These are phyloP conservation scores for Letharia columbiana DNA, from an alignment of 495 filamentous ascomycete genomes.

Conservation along the genomic window DNA sequence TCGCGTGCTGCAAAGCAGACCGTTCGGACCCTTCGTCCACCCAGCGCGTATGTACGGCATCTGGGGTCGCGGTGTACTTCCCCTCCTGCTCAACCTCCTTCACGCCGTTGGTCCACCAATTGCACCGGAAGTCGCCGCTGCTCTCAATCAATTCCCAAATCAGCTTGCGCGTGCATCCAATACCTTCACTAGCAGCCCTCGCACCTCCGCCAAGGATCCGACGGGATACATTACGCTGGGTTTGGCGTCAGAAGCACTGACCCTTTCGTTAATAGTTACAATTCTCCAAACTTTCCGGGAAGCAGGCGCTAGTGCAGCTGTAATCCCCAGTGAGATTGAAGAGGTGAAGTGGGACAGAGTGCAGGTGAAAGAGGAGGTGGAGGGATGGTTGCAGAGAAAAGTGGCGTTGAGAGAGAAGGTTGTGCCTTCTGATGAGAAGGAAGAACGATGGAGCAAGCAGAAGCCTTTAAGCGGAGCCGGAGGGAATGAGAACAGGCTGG, in stretches of 20 bases:
- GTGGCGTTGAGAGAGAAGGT: conserved; percentile 57
- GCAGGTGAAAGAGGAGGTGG: conserved; percentile 66
- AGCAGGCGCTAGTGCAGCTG: conserved; percentile 47
- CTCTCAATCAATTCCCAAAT: conserved; percentile 75
- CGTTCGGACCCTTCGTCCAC: conserved; percentile 61
- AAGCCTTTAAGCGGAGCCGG: conserved; percentile 33
- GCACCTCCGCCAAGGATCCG: conserved; percentile 23
- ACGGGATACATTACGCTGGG: conserved; percentile 53
- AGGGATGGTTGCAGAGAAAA: conserved; percentile 58
- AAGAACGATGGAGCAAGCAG: conserved; percentile 53
- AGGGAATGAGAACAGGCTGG: conserved; percentile 51
- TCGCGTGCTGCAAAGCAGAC: conserved; percentile 56
- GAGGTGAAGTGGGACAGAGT: conserved; percentile 63
- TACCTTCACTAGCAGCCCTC: conserved; percentile 44
- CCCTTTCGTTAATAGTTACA: conserved; percentile 59
- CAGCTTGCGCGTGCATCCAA: conserved; percentile 57
- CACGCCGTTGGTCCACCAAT: conserved; percentile 66
- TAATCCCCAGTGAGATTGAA: conserved; percentile 54
- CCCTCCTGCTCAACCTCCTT: conserved; percentile 83
- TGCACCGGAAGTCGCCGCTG: conserved; percentile 73
- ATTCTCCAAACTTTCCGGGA: conserved; percentile 55
- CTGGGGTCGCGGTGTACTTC: conserved; percentile 81
- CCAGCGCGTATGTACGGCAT: conserved; percentile 59
- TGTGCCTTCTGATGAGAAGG: conserved; percentile 60
- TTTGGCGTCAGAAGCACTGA: conserved; percentile 66